Evolutionary conservation across 768 basidiomycete genomes (phyloP).

Genomic region (Russula sp.): DNA sequence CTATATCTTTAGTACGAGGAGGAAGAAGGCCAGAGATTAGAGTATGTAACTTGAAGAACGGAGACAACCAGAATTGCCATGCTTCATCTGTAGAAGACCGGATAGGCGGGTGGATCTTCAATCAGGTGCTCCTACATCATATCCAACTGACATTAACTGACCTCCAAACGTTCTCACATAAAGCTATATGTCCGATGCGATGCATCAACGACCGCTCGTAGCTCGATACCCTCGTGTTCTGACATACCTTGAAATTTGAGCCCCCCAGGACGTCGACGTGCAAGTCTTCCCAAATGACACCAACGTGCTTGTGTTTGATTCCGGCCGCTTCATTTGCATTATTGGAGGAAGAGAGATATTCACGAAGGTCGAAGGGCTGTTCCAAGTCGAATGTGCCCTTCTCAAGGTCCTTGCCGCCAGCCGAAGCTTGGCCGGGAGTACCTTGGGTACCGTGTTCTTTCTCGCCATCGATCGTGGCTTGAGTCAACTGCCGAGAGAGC

Average conservation of each 20-base stretch:
- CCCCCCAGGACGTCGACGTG: conserved; percentile 60
- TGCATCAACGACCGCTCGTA: background rate
- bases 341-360: conserved; percentile 64
- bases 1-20: background rate
- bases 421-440: background rate
- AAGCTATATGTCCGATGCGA: conserved; percentile 34
- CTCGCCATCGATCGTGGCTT: conserved; percentile 4
- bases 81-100: conserved; percentile 14
- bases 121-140: background rate
- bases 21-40: conserved; percentile 6
- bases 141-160: conserved; percentile 28
- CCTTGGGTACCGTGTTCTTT: background rate
- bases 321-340: conserved; percentile 62
- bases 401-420: conserved; percentile 31
- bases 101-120: background rate
- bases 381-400: conserved; percentile 39
- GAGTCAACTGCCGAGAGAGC: conserved; percentile 20
- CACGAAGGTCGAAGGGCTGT: conserved; percentile 55
- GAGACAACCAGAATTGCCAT: conserved; percentile 23
- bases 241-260: conserved; percentile 50
- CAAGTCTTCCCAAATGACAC: conserved; percentile 68
- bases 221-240: background rate
- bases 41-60: conserved; percentile 9
- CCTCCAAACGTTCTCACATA: conserved; percentile 59
- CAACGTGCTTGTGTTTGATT: conserved; percentile 72